Evolutionary conservation across 2,329 filamentous ascomycete species (phyloP).

Genomic region (Lasiodiplodia hormozganensis): DNA sequence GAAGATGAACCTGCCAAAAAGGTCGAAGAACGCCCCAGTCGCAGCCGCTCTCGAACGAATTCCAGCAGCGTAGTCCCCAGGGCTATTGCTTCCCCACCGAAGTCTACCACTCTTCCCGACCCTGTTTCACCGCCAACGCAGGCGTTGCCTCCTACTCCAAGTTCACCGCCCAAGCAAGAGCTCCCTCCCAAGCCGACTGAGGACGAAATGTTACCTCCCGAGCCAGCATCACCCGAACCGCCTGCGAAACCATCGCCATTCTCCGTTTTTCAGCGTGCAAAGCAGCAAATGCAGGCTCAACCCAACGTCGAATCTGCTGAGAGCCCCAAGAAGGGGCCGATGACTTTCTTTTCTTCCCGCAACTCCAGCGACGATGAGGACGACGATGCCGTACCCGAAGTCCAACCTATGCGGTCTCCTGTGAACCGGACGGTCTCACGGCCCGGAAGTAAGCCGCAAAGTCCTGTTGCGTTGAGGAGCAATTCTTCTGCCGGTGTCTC

Average conservation of each 20-base stretch:
- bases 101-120: background rate
- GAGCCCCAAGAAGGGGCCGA: conserved; percentile 33
- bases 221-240: background rate
- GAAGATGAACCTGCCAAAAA: conserved; percentile 11
- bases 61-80: conserved; percentile 10
- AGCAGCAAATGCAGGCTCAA: conserved; percentile 45
- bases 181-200: background rate
- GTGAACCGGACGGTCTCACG: conserved; percentile 27
- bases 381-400: conserved; percentile 36
- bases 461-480: conserved; percentile 6
- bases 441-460: conserved; percentile 14
- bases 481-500: conserved; percentile 5
- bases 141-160: conserved; percentile 6
- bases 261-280: conserved; percentile 56
- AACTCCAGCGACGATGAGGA: conserved; percentile 46
- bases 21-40: background rate
- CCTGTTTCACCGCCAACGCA: background rate
- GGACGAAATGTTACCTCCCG: background rate
- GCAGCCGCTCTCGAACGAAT: conserved; percentile 11
- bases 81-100: background rate
- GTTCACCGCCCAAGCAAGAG: background rate
- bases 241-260: conserved; percentile 40
- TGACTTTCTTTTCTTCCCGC: conserved; percentile 44
- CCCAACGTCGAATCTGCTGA: background rate
- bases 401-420: conserved; percentile 30